These are phyloP conservation scores for Phytophthora kernoviae DNA, from an alignment of 352 stramenopile species.

Conservation along the genomic window DNA sequence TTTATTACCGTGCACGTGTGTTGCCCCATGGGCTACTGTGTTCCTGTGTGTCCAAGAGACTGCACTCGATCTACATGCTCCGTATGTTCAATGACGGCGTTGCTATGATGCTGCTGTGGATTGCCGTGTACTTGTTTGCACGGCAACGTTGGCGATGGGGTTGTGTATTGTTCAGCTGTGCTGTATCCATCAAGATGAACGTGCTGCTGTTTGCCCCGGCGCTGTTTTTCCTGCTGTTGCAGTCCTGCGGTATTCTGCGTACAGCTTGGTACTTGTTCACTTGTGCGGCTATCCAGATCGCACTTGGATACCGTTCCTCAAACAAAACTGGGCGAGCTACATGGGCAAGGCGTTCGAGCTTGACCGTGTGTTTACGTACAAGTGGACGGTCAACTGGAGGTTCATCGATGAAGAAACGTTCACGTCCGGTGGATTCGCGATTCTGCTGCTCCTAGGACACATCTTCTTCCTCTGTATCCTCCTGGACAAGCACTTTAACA, in stretches of 20 bases:
- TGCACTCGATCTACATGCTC: slow-evolving; percentile 99
- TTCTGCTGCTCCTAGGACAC: slow-evolving; percentile 62
- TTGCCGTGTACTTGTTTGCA: slow-evolving; percentile 90
- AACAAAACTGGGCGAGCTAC: slow-evolving; percentile 95
- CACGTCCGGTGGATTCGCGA: slow-evolving; percentile 68
- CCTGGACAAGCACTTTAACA: slow-evolving; percentile 84
- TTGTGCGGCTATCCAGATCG: slow-evolving; percentile 90
- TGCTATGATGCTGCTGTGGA: slow-evolving; percentile 95
- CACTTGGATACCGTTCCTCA: slow-evolving; percentile 95
- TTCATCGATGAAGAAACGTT: slow-evolving; percentile 84
- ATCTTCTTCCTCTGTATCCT: slow-evolving; percentile 78
- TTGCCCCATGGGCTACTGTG: slow-evolving; percentile 89
- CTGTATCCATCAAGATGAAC: slow-evolving; percentile 99
- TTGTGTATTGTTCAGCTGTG: slow-evolving; percentile 95
- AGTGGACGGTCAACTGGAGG: slow-evolving; percentile 99
- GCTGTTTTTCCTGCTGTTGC: slow-evolving; percentile 95
- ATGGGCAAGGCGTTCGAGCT: slow-evolving; percentile 98
- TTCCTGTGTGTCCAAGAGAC: slow-evolving; percentile 94
- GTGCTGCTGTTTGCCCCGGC: slow-evolving; percentile 97
- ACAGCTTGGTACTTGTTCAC: slow-evolving; percentile 90
- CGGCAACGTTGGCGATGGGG: slow-evolving; percentile 86
- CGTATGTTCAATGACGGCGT: slow-evolving; percentile 99
- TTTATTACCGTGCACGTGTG: slow-evolving; percentile 85
- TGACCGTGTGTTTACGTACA: slow-evolving; percentile 97
- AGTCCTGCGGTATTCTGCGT: slow-evolving; percentile 81